Percentiles rank a stretch among this genome's conserved stretches.
phyloP scores from a whole-genome alignment of 805 yeast genomes.

The Candida cerambycidarum region DNA sequence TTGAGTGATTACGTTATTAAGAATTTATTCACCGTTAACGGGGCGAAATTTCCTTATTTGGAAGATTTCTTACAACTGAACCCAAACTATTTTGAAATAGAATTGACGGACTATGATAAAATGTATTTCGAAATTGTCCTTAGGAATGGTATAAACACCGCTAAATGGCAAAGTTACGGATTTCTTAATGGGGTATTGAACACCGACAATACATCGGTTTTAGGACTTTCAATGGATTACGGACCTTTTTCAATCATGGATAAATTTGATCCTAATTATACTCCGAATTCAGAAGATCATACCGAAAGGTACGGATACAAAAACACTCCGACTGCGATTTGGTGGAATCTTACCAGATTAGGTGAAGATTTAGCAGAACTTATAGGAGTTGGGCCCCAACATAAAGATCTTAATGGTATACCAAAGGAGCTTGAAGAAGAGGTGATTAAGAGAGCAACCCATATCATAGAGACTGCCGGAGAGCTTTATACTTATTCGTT shows the following conservation, averaged over 20 bases:
- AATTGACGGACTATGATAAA: conserved; percentile 60
- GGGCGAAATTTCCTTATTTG: conserved; percentile 28
- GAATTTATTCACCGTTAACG: conserved; percentile 49
- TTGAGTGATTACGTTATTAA: conserved; percentile 74
- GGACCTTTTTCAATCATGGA: conserved; percentile 96
- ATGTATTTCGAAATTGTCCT: conserved; percentile 69
- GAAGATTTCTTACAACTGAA: conserved; percentile 19
- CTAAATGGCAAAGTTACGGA: conserved; percentile 89
- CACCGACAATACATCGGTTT: conserved; percentile 89
- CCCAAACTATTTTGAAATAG: conserved; percentile 21
- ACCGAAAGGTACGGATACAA: conserved; percentile 69
- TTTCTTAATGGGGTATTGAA: conserved; percentile 92
- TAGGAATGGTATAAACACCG: conserved; percentile 76
- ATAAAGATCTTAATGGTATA: conserved; percentile 42
- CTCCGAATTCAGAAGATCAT: conserved; percentile 89
- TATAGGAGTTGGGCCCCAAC: conserved; percentile 66
- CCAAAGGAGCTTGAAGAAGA: conserved; percentile 50
- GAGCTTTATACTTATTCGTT: conserved; percentile 65
- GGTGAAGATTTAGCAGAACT: conserved; percentile 84
- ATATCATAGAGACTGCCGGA: conserved; percentile 61
- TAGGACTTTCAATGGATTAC: conserved; percentile 86
- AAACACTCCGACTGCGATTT: conserved; percentile 82
- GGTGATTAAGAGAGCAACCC: conserved; percentile 60
- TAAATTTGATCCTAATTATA: conserved; percentile 72
- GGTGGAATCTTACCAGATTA: conserved; percentile 89